Evolutionary conservation across 148 eudicot genomes (phyloP), one percentile per base, ranked within the genome.

Genomic region (Rhododendron kiyosumense): DNA sequence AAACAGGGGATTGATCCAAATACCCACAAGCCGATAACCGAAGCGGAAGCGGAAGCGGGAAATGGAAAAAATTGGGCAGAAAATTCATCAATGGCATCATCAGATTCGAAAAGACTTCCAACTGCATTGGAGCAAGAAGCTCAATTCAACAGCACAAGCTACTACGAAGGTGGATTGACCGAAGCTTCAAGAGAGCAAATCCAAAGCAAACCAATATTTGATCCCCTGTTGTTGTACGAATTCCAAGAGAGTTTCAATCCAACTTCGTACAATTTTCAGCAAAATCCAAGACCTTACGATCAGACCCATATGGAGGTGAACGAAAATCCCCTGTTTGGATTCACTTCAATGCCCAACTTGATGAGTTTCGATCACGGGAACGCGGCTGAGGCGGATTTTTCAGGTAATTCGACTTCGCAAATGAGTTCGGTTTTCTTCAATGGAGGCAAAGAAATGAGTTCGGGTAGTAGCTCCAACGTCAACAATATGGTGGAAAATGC

Each of bases 1-100:
- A 96, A 89, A 81, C 95, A 94, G 89, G 98, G 98, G 18, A 94
- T 96, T 86, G 94, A 96, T 90, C 98, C 98, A 26, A 91, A 89
- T 79, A 96, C 98, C 32, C 98, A 96, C 88, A 88, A 91, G 86
- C 96, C 91, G 0, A 67, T 94, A 15, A 81, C 74, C 7, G 87
- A 91, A 32, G 34, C 1, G 0, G 87, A 91, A 1, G 0, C 57
- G 0, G 81, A 78, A 78, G 17, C n/a, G 0, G 89, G 61, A 63
- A 79, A 74, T 32, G 88, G 67, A 73, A 79, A 65, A 26, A 82
- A 14, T 52, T 26, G 78, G 34, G 54, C 81, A 78, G 86, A 89
- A 41, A 85, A 75, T 24, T 67, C 85, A 41, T 79, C 89, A 83
- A 11, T 46, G 81, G 32, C 32, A 45, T 78, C 32, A 1, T 2